A percentile compares a stretch with the other conserved stretches of the same genome.
phyloP scores from a whole-genome alignment of 2,329 filamentous ascomycete genomes.

The Hymenoscyphus infarciens region DNA sequence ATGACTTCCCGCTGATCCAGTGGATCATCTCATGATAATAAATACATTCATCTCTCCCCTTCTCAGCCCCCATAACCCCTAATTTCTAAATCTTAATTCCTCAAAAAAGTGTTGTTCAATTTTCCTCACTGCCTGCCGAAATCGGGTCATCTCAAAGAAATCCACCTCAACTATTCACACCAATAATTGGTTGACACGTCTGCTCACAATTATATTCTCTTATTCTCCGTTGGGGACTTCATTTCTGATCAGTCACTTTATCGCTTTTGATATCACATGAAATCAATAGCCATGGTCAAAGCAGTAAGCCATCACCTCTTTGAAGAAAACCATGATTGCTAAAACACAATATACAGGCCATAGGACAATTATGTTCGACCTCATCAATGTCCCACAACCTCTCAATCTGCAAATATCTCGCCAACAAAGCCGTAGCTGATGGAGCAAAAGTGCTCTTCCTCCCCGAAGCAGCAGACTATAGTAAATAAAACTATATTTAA shows the following conservation, averaged over 20 bases:
- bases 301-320: slow-evolving; percentile 27
- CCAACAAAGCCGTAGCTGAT: slow-evolving; percentile 67
- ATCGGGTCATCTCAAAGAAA: not conserved
- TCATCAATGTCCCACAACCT: slow-evolving; percentile 75
- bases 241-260: not conserved
- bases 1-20: not conserved
- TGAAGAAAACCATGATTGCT: slow-evolving; percentile 9
- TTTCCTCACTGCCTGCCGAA: not conserved
- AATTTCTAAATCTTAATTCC: not conserved
- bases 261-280: not conserved
- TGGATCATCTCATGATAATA: not conserved
- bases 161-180: not conserved
- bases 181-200: slow-evolving; percentile 2
- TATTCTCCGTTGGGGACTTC: not conserved
- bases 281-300: slow-evolving; percentile 29
- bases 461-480: slow-evolving; percentile 77
- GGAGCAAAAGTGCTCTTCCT: slow-evolving; percentile 89
- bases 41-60: not conserved
- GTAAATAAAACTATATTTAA: too few relatives aligned
- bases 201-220: not conserved
- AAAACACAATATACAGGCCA: slow-evolving; percentile 52
- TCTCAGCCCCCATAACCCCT: not conserved
- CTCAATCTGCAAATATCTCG: slow-evolving; percentile 67
- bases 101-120: not conserved
- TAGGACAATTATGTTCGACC: slow-evolving; percentile 88